Evolutionary conservation across 768 basidiomycete genomes (phyloP).

Genomic region (Pluteus cervinus): DNA sequence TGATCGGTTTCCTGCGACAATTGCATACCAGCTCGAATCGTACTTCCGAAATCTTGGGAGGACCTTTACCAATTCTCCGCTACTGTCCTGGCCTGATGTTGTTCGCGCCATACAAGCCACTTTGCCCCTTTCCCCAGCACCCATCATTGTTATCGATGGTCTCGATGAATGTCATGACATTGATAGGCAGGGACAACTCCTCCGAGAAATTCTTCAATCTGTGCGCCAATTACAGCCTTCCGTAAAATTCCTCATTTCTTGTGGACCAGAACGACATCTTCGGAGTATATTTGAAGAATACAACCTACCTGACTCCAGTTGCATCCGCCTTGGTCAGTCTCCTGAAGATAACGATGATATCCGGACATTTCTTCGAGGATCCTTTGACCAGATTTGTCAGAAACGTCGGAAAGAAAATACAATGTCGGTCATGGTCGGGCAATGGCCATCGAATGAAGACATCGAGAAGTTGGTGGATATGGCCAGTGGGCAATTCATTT

Average conservation of each 20-base stretch:
- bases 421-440: neutral
- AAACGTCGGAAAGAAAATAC: too few species aligned
- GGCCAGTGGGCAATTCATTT: constrained; percentile 18
- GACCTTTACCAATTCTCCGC: too few species aligned
- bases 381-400: neutral
- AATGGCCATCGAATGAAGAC: constrained; percentile 3
- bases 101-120: too few species aligned
- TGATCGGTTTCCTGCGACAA: too few species aligned
- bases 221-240: neutral
- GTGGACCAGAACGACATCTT: constrained; percentile 3
- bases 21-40: too few species aligned
- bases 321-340: neutral
- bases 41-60: too few species aligned
- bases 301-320: neutral
- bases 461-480: constrained; percentile 10
- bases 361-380: neutral
- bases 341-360: neutral
- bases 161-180: neutral
- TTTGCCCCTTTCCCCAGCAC: too few species aligned
- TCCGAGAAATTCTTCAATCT: neutral
- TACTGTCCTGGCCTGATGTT: too few species aligned
- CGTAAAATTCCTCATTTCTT: constrained; percentile 1
- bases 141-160: constrained; percentile 1
- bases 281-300: neutral
- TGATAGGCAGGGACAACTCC: neutral